Base-by-base conservation (phyloP, 257 asterid species). In the Salvia rosmarinus region DNA sequence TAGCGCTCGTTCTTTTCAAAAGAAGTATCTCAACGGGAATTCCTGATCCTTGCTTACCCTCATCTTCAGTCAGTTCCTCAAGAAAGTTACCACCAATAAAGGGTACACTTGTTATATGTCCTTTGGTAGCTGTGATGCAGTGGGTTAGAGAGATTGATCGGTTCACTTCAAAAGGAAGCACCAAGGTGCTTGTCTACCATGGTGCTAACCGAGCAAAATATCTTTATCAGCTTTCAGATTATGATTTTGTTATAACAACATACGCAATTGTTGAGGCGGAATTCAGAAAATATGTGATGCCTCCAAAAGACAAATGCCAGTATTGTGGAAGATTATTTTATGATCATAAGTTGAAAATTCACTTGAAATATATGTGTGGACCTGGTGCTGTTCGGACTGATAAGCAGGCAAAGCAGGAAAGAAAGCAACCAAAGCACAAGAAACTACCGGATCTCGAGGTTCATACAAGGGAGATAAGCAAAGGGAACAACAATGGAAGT, bases 101-200 rank as follows among this genome's bases (percentile, higher is more conserved):
- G 66, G 96, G 90, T 35, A 91, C 96, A 59, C 95, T 94, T 70
- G 96, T 94, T 32, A 85, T 94, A 68, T 94, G 98, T 78, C 98
- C 98, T n/a, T 25, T 91, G 83, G 94, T 91, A 43, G 98, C 98
- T 35, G 91, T 84, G 75, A 80, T 71, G 78, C 98, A 94, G 72
- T 94, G 98, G 98, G 96, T 80, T 7, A 82, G 86, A 81, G 98
- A 94, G 81, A 87, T 94, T 69, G 91, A 86, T 4, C 91, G 93
- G 57, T 94, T 85, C 83, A 94, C 98, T 59, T 72, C 80, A 20
- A 77, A 91, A 79, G 96, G 92, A 75, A 91, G 95, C 85, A 84
- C 84, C 61, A 89, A 79, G 82, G 89, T 91, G 23, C 92, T 94
- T 55, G 85, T 89, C 58, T 94, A 94, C 78, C 98, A 94, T 74